These are phyloP conservation scores for Taphrina communis DNA, from an alignment of 1,139 yeast species.

Conservation along the genomic window DNA sequence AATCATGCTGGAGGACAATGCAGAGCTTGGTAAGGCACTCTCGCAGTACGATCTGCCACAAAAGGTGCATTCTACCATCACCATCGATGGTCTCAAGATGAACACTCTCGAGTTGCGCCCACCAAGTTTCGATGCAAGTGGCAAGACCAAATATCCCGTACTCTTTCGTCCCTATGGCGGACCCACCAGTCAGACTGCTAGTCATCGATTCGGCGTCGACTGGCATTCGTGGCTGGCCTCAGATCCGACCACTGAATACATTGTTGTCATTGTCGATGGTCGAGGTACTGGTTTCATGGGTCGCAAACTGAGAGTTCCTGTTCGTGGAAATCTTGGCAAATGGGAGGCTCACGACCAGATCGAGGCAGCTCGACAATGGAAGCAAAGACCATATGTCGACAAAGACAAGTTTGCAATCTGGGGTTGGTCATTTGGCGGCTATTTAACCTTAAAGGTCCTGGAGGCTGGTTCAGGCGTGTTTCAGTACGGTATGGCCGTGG, in stretches of 20 bases:
- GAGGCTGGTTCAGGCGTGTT: conserved; percentile 75
- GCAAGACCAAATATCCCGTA: conserved; percentile 67
- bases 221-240: conserved; percentile 77
- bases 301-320: conserved; percentile 73
- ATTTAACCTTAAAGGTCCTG: conserved; percentile 73
- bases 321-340: conserved; percentile 72
- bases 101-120: conserved; percentile 81
- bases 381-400: conserved; percentile 62
- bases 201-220: conserved; percentile 61
- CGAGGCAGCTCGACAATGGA: conserved; percentile 67
- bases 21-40: conserved; percentile 38
- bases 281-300: conserved; percentile 94
- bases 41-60: conserved; percentile 46
- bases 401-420: conserved; percentile 75
- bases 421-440: conserved; percentile 97
- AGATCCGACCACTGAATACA: conserved; percentile 61
- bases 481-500: conserved; percentile 83
- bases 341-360: conserved; percentile 88
- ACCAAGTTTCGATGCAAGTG: conserved; percentile 62
- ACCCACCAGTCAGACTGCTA: conserved; percentile 83
- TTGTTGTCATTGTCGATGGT: conserved; percentile 86
- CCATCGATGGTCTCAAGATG: conserved; percentile 54
- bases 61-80: conserved; percentile 49
- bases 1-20: conserved; percentile 43
- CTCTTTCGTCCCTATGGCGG: conserved; percentile 90